These are phyloP conservation scores for Mycena alexandri DNA, from an alignment of 768 basidiomycete species.

Conservation along the genomic window DNA sequence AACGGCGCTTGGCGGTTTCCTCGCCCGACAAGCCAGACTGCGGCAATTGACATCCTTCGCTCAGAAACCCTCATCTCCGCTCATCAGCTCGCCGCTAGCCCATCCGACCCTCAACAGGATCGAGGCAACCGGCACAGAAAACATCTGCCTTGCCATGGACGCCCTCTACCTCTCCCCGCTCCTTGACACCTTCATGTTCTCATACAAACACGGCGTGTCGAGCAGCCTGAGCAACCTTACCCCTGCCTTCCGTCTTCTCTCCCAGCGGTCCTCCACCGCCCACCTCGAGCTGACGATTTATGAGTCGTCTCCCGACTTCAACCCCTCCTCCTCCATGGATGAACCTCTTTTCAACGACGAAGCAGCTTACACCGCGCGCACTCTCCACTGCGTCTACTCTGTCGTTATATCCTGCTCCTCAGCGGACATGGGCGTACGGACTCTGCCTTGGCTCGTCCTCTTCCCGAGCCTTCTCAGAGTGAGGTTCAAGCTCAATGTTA, in stretches of 20 bases:
- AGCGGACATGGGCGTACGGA: not conserved
- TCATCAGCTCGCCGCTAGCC: not conserved
- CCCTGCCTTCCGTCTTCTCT: not conserved
- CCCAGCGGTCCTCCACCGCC: not conserved
- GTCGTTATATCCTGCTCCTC: not conserved
- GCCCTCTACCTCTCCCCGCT: conserved; percentile 3
- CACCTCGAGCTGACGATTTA: not conserved
- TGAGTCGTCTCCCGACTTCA: not conserved
- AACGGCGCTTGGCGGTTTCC: not conserved
- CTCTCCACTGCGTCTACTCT: not conserved
- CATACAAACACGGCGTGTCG: no score
- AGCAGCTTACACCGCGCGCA: not conserved
- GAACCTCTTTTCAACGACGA: not conserved
- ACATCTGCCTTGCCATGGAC: not conserved
- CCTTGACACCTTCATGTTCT: not conserved
- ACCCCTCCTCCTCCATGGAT: not conserved
- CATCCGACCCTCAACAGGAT: not conserved
- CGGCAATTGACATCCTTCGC: not conserved
- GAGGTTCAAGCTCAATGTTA: not conserved
- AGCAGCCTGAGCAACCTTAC: not conserved
- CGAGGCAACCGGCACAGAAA: not conserved
- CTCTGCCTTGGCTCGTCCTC: not conserved
- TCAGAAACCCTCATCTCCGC: no score
- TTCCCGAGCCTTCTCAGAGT: not conserved
- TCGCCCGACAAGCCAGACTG: not conserved